These are phyloP conservation scores for Rhipidocladum racemiflorum DNA, from an alignment of 176 grass and related monocot genomes.

Conservation along the genomic window DNA sequence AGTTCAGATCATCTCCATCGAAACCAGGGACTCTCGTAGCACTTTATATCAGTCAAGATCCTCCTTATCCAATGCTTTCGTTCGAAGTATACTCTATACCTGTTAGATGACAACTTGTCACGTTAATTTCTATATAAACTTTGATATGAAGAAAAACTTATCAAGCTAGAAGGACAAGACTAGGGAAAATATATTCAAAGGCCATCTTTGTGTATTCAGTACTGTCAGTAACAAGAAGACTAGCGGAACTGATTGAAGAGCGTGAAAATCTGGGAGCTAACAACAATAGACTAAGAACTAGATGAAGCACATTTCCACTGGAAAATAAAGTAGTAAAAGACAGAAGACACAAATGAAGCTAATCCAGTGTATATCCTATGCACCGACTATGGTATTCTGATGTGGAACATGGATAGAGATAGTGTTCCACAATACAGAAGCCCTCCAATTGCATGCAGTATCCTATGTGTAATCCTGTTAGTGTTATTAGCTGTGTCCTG, in stretches of 20 bases:
- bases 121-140: neutral
- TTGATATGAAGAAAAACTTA: neutral
- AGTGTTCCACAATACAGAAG: neutral
- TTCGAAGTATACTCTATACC: constrained; percentile 28
- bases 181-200: neutral
- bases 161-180: constrained; percentile 18
- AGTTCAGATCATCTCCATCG: constrained; percentile 21
- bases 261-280: neutral
- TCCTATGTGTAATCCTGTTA: neutral
- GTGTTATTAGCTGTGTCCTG: neutral
- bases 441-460: neutral
- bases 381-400: neutral
- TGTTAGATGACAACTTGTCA: constrained; percentile 14
- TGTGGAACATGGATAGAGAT: neutral
- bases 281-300: neutral
- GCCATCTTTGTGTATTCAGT: neutral
- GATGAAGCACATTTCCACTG: neutral
- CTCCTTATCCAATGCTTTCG: constrained; percentile 39
- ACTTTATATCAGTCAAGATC: constrained; percentile 50
- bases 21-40: constrained; percentile 37
- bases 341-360: neutral
- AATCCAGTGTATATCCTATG: neutral
- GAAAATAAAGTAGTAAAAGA: neutral
- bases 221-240: neutral
- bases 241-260: neutral